phyloP scores from a whole-genome alignment of 164 flowering plant genomes.

The Hamamelis virginiana region DNA sequence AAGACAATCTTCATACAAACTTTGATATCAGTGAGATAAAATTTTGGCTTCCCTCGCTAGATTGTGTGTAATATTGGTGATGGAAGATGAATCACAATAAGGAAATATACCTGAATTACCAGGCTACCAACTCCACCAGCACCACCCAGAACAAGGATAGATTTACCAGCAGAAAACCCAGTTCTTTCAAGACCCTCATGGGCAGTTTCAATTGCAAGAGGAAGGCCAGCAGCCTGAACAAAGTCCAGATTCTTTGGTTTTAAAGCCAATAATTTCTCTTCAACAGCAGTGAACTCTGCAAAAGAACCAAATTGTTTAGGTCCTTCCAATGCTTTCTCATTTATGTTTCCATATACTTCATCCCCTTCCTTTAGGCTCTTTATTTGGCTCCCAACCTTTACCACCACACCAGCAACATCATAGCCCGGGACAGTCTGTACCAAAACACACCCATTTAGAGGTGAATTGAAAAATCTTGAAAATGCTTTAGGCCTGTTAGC shows the following conservation, averaged over 20 bases:
- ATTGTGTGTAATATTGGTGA: too few species aligned
- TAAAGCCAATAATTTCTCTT: conserved; percentile 80
- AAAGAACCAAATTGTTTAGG: conserved; percentile 87
- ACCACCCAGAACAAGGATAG: conserved; percentile 87
- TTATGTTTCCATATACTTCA: conserved; percentile 90
- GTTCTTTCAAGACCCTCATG: conserved; percentile 86
- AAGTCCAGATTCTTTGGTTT: conserved; percentile 86
- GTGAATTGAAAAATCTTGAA: background rate
- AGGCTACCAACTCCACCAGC: conserved; percentile 97
- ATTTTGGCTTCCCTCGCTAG: too few species aligned
- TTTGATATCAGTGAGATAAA: too few species aligned
- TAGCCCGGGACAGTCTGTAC: conserved; percentile 90
- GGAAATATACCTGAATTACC: conserved; percentile 73
- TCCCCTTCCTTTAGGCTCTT: conserved; percentile 80
- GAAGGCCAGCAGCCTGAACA: conserved; percentile 80
- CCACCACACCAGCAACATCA: conserved; percentile 94
- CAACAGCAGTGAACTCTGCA: conserved; percentile 93
- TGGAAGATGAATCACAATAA: background rate
- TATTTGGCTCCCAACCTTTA: conserved; percentile 87
- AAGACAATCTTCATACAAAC: too few species aligned
- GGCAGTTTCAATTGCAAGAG: conserved; percentile 93
- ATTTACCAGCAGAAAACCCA: conserved; percentile 85
- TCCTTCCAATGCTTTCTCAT: conserved; percentile 86
- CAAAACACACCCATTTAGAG: conserved; percentile 9
- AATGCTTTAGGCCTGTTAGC: too few species aligned